These are phyloP conservation scores for Babesia gibsoni DNA, from an alignment of 169 alveolate genomes.

Conservation along the genomic window DNA sequence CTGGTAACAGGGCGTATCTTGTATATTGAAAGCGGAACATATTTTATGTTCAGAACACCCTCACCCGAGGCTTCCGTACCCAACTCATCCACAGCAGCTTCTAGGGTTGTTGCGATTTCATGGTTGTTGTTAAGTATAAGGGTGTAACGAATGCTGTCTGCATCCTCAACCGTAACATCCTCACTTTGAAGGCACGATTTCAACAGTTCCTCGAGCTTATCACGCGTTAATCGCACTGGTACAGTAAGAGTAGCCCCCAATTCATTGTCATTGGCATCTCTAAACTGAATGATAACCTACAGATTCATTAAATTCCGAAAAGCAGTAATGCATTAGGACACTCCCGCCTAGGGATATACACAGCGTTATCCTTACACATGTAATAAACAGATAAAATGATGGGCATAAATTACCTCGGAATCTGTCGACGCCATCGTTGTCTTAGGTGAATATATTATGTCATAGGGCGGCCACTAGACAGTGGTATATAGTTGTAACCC, in stretches of 20 bases:
- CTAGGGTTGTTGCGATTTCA: constrained; percentile 67
- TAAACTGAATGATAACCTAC: constrained; percentile 61
- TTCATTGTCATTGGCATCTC: constrained; percentile 48
- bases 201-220: constrained; percentile 68
- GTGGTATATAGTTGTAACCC: no score
- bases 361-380: no score
- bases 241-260: constrained; percentile 63
- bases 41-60: constrained; percentile 71
- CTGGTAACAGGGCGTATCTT: constrained; percentile 86
- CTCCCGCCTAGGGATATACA: no score
- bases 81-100: constrained; percentile 59
- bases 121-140: constrained; percentile 69
- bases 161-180: constrained; percentile 54
- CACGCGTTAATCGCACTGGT: constrained; percentile 67
- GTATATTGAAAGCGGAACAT: constrained; percentile 80
- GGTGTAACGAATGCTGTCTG: constrained; percentile 64
- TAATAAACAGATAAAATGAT: not conserved
- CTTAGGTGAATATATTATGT: no score
- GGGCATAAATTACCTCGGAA: constrained; percentile 25
- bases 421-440: constrained; percentile 5
- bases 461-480: no score
- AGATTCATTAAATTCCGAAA: not conserved
- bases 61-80: constrained; percentile 73
- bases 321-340: no score
- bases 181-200: constrained; percentile 59